Evolutionary conservation across 805 yeast genomes (phyloP).

Genomic region (Kurtzmaniella cleridarum): DNA sequence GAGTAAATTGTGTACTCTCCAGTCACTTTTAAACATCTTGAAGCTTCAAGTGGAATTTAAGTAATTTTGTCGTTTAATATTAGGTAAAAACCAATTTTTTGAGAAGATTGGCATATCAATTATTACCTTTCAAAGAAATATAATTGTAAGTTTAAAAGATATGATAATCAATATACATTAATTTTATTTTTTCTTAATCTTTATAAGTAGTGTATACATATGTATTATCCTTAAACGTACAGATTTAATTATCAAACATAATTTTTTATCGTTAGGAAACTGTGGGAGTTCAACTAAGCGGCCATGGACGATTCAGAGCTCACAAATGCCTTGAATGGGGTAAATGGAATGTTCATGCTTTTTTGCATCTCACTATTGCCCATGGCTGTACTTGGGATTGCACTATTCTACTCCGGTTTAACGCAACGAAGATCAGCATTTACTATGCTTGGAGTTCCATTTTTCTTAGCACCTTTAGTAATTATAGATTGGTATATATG

Average conservation of each 20-base stretch:
- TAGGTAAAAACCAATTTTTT: neutral
- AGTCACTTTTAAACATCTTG: too few relatives aligned
- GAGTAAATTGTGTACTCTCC: too few relatives aligned
- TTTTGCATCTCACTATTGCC: slow-evolving; percentile 29
- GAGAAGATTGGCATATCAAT: neutral
- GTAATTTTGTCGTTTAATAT: too few relatives aligned
- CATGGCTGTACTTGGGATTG: slow-evolving; percentile 28
- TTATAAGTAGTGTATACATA: neutral
- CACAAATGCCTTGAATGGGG: slow-evolving; percentile 5
- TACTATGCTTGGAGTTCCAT: slow-evolving; percentile 34
- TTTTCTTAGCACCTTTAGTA: slow-evolving; percentile 24
- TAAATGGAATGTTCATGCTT: slow-evolving; percentile 31
- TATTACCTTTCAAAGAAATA: too few relatives aligned
- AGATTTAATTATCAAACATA: neutral
- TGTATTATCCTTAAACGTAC: too few relatives aligned
- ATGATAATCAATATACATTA: too few relatives aligned
- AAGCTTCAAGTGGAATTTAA: neutral
- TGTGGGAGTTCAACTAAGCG: neutral
- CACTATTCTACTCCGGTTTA: slow-evolving; percentile 38
- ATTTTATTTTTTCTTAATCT: neutral
- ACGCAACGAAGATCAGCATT: slow-evolving; percentile 38
- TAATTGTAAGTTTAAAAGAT: too few relatives aligned
- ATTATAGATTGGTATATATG: slow-evolving; percentile 40
- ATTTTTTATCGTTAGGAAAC: neutral
- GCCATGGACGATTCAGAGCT: neutral